Evolutionary conservation across 2,329 filamentous ascomycete species (phyloP).

Genomic region (Passalora sequoiae): DNA sequence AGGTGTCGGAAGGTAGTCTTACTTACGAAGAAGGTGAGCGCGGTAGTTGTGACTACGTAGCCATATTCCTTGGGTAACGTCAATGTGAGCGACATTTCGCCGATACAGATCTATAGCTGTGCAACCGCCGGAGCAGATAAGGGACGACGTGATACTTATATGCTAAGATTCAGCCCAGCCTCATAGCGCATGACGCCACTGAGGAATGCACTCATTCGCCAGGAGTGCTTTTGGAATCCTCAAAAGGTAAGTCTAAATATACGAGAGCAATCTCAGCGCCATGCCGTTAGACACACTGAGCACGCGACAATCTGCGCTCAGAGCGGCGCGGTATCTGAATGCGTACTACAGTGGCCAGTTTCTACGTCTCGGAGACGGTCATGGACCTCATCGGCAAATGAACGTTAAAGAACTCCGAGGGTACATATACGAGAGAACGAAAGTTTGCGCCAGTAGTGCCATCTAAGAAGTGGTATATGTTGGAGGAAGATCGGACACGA

Average conservation of each 20-base stretch:
- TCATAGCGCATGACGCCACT: background rate
- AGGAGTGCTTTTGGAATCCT: background rate
- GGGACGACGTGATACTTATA: slow-evolving; percentile 5
- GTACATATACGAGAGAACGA: too few relatives aligned
- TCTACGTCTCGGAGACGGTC: too few relatives aligned
- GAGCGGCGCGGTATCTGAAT: too few relatives aligned
- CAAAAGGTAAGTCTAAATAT: slow-evolving; percentile 2
- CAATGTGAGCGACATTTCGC: slow-evolving; percentile 32
- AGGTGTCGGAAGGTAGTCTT: background rate
- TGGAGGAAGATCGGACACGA: too few relatives aligned
- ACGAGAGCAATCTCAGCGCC: slow-evolving; percentile 7
- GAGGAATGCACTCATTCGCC: background rate
- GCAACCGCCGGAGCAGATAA: too few relatives aligned
- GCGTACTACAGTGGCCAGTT: too few relatives aligned
- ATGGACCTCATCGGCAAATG: too few relatives aligned
- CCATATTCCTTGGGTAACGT: slow-evolving; percentile 48
- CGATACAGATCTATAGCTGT: too few relatives aligned
- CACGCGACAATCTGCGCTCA: background rate
- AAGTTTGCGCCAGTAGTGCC: too few relatives aligned
- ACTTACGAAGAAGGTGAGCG: slow-evolving; percentile 48
- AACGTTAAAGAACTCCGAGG: too few relatives aligned
- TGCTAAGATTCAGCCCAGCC: background rate
- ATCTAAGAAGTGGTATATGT: too few relatives aligned
- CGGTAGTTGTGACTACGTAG: slow-evolving; percentile 51
- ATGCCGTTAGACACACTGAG: slow-evolving; percentile 1